A percentile compares a stretch with the other conserved stretches of the same genome.
These are phyloP conservation scores for Globisporangium carolinianum DNA, from an alignment of 352 stramenopile species.

Conservation along the genomic window DNA sequence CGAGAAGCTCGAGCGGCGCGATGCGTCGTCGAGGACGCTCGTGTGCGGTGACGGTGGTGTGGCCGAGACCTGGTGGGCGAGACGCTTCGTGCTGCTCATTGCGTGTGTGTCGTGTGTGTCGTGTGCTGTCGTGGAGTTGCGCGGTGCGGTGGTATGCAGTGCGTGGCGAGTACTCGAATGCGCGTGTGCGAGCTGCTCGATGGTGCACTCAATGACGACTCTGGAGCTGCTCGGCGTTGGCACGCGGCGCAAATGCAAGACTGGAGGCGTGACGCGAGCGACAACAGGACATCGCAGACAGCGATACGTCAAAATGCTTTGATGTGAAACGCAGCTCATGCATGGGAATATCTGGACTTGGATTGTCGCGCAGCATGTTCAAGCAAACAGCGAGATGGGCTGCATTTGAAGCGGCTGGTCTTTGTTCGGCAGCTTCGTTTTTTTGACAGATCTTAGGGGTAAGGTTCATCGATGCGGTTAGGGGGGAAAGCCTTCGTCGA, in stretches of 20 bases:
- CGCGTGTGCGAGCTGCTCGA: background rate
- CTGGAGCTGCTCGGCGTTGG: background rate
- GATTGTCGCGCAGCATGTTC: too few relatives aligned
- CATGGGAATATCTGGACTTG: too few relatives aligned
- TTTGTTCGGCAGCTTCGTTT: too few relatives aligned
- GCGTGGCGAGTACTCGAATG: background rate
- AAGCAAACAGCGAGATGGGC: too few relatives aligned
- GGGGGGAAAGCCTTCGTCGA: too few relatives aligned
- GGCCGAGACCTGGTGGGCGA: slow-evolving; percentile 14
- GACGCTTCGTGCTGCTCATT: slow-evolving; percentile 13
- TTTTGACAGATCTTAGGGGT: too few relatives aligned
- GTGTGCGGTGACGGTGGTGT: slow-evolving; percentile 12
- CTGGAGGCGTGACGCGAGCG: background rate
- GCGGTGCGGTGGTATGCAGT: background rate
- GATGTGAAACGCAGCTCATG: too few relatives aligned
- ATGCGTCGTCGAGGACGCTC: slow-evolving; percentile 5
- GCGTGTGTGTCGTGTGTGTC: background rate
- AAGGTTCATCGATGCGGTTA: too few relatives aligned
- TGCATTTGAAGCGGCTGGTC: too few relatives aligned
- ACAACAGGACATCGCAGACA: too few relatives aligned
- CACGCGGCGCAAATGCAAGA: slow-evolving; percentile 6
- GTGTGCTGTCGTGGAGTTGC: background rate
- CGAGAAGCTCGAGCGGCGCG: slow-evolving; percentile 6
- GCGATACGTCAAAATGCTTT: too few relatives aligned
- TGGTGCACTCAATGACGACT: background rate